Evolutionary conservation across 1,139 yeast genomes (phyloP), one percentile per base, ranked within the genome.

Genomic region (Entelexis sorbosivorans): DNA sequence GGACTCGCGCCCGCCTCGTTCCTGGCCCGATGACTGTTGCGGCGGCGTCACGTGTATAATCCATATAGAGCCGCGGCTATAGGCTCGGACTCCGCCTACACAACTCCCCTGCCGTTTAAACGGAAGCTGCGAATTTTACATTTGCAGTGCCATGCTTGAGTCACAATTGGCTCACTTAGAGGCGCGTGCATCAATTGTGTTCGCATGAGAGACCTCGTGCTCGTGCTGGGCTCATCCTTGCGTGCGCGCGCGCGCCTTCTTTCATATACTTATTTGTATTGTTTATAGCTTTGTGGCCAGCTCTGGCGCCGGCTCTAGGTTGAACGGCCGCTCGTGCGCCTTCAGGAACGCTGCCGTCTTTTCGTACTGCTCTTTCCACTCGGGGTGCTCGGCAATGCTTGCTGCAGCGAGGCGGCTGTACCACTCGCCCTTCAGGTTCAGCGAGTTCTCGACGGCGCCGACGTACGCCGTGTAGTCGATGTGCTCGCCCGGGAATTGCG

Each of bases 401-500:
- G 6, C 14, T 17, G 35, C 36, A 3, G 45, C 45, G 2, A 40
- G 17, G 11, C 36, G 45, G 20, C 45, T 32, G 24, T 31, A 42
- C 36, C 36, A 42, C 24, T 31, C 20, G 13, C 45, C 45, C 29
- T 42, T 42, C 26, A 42, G 36, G 20, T 32, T 22, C 36, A 42
- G n/a, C 14, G 45, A 42, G 29, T 20, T 19, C 31, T 42, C 45
- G 4, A 42, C 45, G 14, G 36, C 38, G 5, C 5, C 19, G 8
- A 16, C 36, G 29, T 42, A 42, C 36, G 19, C 29, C 4, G 5
- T 4, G 36, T 42, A 42, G 29, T 42, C 45, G 16, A 42, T 9
- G 19, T 16, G 45, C 29, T 32, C 45, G 22, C 36, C 45, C 1
- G 45, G 45, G 24, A 42, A 42, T 20, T 42, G 45, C 36, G 36